Base-by-base conservation (phyloP, 495 filamentous ascomycete genomes). In the Annulohypoxylon stygium region DNA sequence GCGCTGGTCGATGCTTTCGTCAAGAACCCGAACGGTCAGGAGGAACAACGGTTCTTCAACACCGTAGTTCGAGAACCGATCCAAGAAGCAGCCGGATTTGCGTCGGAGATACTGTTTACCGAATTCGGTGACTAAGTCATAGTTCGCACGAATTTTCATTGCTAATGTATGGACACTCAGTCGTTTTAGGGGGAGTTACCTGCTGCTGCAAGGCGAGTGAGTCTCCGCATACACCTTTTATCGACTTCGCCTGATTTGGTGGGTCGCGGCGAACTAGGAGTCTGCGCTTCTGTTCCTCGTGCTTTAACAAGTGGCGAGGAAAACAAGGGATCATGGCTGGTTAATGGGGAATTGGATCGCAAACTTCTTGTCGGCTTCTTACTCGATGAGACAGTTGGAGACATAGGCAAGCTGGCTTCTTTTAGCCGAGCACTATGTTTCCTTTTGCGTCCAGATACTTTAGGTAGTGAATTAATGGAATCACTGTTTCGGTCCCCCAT, bases 41-140 rank as follows among this genome's bases (percentile, higher is more conserved):
- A 76, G 5, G 81, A 77, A 1, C 72, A 26, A 4, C 64, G 61
- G 7, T 83, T 85, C 61, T 84, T 84, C 51, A 68, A 81, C 16
- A 64, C 62, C 5, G 71, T 66, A n/a, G 80, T 85, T 9, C 54
- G 85, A 16, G 64, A 73, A 4, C 80, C 82, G 12, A 65, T 85
- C 25, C 71, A 75, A 16, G 59, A 59, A 23, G 68, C 85, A 37
- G 76, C 83, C 7, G 75, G 67, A 0, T 75, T 85, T 43, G 81
- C 81, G 1, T 43, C 78, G 4, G 76, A 80, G 26, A 69, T 80
- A 10, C 72, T 85, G 71, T 75, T 82, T 26, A 65, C 57, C 5
- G 78, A 81, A 64, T 64, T 85, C 60, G 70, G 57, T 26, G 66
- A 25, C 26, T 75, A 64, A 61, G 65, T 48, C 9, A 20, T 60